Evolutionary conservation across 169 alveolate genomes (phyloP).

Genomic region (Fabrea salina): DNA sequence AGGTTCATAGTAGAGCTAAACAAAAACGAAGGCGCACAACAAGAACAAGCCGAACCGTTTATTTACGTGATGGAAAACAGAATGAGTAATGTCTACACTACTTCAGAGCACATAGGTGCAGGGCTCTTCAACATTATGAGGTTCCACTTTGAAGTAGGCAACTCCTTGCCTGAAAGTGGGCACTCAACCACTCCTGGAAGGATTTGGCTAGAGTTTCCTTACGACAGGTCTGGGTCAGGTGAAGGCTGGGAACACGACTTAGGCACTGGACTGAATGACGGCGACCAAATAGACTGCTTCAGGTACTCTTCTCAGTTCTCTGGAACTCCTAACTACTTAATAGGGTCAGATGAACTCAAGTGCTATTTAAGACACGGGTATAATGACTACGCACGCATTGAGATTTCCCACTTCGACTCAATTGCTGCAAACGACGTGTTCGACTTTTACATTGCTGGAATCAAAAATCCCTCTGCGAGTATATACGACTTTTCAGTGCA

Average conservation of each 20-base stretch:
- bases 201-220: conserved; percentile 16
- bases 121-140: not conserved
- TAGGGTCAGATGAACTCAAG: too few species aligned
- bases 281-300: conserved; percentile 9
- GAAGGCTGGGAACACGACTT: conserved; percentile 24
- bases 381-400: not conserved
- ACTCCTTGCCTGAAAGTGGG: not conserved
- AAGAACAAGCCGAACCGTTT: conserved; percentile 28
- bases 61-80: conserved; percentile 7
- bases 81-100: conserved; percentile 4
- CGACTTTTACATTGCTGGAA: conserved; percentile 4
- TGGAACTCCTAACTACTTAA: too few species aligned
- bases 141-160: not conserved
- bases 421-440: not conserved
- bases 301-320: not conserved
- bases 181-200: conserved; percentile 21
- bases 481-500: conserved; percentile 10
- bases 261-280: conserved; percentile 24
- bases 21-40: not conserved
- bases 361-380: conserved; percentile 19
- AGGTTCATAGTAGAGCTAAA: conserved; percentile 7
- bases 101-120: conserved; percentile 20
- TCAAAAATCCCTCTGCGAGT: not conserved
- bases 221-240: conserved; percentile 5
- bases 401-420: not conserved